A percentile compares a stretch with the other conserved stretches of the same genome.
phyloP scores from a whole-genome alignment of 345 rosid genomes.

The Syzygium aromaticum region DNA sequence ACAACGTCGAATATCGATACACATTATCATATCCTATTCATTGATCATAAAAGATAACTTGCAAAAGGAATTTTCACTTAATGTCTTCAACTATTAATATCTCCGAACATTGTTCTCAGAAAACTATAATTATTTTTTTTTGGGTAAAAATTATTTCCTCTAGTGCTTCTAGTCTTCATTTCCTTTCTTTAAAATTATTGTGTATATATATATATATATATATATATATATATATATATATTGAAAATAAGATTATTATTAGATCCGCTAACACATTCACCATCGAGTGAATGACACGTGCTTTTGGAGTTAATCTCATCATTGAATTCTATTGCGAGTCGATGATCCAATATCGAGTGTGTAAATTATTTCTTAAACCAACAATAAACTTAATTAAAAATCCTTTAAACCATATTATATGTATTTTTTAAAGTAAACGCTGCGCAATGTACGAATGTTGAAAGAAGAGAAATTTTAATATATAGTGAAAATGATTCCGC shows the following conservation, averaged over 20 bases:
- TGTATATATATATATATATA: neutral
- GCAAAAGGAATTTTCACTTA: neutral
- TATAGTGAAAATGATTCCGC: neutral
- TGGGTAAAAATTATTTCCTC: neutral
- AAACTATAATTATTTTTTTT: neutral
- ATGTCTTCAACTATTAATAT: neutral
- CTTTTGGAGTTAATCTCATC: neutral
- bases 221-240: no score
- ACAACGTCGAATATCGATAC: neutral
- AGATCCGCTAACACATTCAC: neutral
- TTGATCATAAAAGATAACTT: neutral
- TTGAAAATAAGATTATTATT: neutral
- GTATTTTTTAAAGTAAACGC: neutral
- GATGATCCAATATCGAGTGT: rapidly evolving
- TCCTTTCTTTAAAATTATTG: neutral
- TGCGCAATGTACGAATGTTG: rapidly evolving
- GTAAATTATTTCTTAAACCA: rapidly evolving
- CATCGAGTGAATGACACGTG: neutral
- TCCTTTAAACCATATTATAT: neutral
- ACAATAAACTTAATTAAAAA: neutral
- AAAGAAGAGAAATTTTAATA: neutral
- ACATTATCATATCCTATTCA: neutral
- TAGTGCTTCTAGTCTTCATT: neutral
- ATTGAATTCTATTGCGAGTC: neutral
- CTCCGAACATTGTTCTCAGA: rapidly evolving